phyloP scores from a whole-genome alignment of 2,329 filamentous ascomycete species.

The Cercospora sp. region DNA sequence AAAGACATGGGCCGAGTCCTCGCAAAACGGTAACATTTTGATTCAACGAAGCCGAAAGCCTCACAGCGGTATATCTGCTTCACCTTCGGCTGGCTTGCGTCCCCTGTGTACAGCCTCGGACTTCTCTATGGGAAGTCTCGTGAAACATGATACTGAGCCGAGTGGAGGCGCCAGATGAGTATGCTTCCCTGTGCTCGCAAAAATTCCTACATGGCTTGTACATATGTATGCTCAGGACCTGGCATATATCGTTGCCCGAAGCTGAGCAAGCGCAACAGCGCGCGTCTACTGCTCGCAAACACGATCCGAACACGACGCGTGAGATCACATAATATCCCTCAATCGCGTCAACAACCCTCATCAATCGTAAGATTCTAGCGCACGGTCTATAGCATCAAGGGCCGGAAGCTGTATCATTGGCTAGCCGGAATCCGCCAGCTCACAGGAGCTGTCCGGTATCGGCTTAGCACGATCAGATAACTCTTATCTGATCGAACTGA shows the following conservation, averaged over 20 bases:
- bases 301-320: not conserved
- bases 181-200: not conserved
- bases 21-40: not conserved
- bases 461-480: slow-evolving; percentile 13
- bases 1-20: not conserved
- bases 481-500: slow-evolving; percentile 14
- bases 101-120: not conserved
- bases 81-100: not conserved
- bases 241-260: not conserved
- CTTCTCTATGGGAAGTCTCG: not conserved
- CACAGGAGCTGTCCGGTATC: not conserved
- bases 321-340: not conserved
- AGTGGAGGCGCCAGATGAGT: not conserved
- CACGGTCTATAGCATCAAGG: not conserved
- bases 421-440: not conserved
- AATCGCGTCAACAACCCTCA: not conserved
- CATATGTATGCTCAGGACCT: not conserved
- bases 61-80: not conserved
- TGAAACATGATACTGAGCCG: not conserved
- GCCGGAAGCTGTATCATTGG: not conserved
- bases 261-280: not conserved
- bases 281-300: not conserved
- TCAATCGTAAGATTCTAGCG: slow-evolving; percentile 10
- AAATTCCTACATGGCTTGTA: not conserved
- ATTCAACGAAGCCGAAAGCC: not conserved